Conservation (phyloP, 768 basidiomycete species). For the Tulasnella sp. region DNA sequence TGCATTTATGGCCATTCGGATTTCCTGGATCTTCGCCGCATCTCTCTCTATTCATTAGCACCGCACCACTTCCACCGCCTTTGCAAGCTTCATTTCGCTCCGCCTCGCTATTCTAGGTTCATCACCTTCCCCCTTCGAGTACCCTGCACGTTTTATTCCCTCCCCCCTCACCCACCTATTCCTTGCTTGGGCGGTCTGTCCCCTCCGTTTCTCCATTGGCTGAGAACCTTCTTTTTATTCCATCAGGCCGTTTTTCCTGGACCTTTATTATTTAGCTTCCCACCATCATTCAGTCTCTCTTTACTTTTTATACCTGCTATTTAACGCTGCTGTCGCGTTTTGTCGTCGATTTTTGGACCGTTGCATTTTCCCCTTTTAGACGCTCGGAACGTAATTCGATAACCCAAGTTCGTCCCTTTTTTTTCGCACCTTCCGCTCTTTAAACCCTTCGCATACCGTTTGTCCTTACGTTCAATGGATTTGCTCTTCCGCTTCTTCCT, state of each 20-base stretch:
- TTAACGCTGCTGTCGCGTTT: not conserved
- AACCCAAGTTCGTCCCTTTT: not conserved
- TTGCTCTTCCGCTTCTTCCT: not conserved
- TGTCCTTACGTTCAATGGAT: not conserved
- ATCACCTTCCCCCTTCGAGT: not conserved
- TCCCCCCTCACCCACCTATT: not conserved
- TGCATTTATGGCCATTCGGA: not conserved
- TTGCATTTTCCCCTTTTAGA: not conserved
- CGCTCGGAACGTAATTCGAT: conserved; percentile 8
- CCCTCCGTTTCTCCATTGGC: not conserved
- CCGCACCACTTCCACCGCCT: not conserved
- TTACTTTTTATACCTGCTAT: not conserved
- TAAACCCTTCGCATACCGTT: not conserved
- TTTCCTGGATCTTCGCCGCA: not conserved
- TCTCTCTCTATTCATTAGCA: not conserved
- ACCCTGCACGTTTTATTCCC: not conserved
- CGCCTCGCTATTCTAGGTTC: not conserved
- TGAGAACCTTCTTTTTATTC: not conserved
- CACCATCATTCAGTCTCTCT: not conserved
- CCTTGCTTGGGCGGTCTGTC: not conserved
- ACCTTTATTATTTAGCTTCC: not conserved
- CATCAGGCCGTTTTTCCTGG: not conserved
- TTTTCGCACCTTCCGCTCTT: not conserved
- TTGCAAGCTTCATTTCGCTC: not conserved
- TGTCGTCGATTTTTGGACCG: not conserved